Evolutionary conservation across 768 basidiomycete species (phyloP).

Genomic region (Cubamyces lactineus): DNA sequence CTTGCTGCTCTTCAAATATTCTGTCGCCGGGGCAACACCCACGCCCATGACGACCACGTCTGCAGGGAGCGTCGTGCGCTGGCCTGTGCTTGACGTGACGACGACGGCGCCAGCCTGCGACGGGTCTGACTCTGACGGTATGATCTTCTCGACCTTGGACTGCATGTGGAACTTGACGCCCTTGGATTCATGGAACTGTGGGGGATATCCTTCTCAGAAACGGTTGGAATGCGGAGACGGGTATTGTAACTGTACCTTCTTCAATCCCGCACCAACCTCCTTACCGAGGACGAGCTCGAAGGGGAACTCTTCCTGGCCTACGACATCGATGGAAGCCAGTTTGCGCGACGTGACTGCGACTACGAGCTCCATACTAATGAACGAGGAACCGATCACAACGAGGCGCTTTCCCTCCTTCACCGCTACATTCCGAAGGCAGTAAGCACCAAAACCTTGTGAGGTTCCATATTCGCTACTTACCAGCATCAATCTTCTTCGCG

Average conservation of each 20-base stretch:
- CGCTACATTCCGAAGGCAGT: constrained; percentile 41
- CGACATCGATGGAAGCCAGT: constrained; percentile 79
- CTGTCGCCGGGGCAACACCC: constrained; percentile 82
- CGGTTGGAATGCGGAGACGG: neutral
- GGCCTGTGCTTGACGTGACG: constrained; percentile 54
- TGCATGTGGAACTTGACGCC: constrained; percentile 87
- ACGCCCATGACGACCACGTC: constrained; percentile 87
- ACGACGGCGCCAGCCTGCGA: constrained; percentile 31
- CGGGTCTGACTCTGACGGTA: constrained; percentile 29
- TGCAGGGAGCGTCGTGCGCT: constrained; percentile 65
- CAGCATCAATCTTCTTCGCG: constrained; percentile 69
- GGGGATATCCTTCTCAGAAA: neutral
- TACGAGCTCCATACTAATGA: constrained; percentile 94
- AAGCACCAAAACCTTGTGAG: neutral
- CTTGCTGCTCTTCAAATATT: constrained; percentile 70
- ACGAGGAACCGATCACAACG: constrained; percentile 86
- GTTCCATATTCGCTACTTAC: constrained; percentile 39
- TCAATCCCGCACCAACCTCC: constrained; percentile 74
- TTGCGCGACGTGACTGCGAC: constrained; percentile 72
- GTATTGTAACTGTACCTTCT: constrained; percentile 53
- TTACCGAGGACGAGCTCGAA: constrained; percentile 83
- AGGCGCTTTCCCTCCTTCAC: constrained; percentile 73
- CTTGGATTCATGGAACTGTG: constrained; percentile 78
- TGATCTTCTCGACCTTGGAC: constrained; percentile 66
- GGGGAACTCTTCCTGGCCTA: constrained; percentile 82